A percentile compares a stretch with the other conserved stretches of the same genome.
These are phyloP conservation scores for Hebeloma cylindrosporum DNA, from an alignment of 768 basidiomycete species.

Conservation along the genomic window DNA sequence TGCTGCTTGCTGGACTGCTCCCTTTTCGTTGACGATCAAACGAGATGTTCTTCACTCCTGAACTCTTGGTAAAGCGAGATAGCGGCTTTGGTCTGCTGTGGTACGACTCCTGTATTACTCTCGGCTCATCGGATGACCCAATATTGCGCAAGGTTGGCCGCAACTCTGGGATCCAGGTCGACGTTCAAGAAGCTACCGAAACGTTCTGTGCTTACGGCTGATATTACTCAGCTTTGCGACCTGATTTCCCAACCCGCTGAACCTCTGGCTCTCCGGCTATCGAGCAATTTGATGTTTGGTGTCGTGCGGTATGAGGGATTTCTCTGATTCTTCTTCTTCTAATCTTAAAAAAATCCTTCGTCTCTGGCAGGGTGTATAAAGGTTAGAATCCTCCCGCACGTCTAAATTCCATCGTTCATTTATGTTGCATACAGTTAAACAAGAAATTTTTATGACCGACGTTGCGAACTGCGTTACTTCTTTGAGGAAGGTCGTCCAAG, in stretches of 20 bases:
- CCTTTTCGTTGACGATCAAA: background rate
- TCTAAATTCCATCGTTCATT: background rate
- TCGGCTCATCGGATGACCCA: background rate
- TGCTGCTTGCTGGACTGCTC: background rate
- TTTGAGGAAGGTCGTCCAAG: conserved; percentile 76
- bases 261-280: conserved; percentile 82
- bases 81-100: conserved; percentile 90
- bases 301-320: conserved; percentile 64
- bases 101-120: conserved; percentile 35
- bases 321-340: background rate
- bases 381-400: conserved; percentile 23
- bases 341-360: background rate
- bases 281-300: conserved; percentile 88
- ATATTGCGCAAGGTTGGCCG: conserved; percentile 68
- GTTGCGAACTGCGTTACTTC: conserved; percentile 75
- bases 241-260: conserved; percentile 83
- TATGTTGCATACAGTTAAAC: conserved; percentile 55
- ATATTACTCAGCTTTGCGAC: conserved; percentile 78
- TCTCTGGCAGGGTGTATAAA: conserved; percentile 41
- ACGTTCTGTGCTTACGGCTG: conserved; percentile 80
- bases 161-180: conserved; percentile 87
- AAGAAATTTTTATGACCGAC: conserved; percentile 80
- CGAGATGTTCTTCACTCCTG: conserved; percentile 84
- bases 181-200: conserved; percentile 81
- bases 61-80: conserved; percentile 77